Evolutionary conservation across 805 yeast species (phyloP), one percentile per base, ranked within the genome.

Genomic region (Torulaspora delbrueckii): DNA sequence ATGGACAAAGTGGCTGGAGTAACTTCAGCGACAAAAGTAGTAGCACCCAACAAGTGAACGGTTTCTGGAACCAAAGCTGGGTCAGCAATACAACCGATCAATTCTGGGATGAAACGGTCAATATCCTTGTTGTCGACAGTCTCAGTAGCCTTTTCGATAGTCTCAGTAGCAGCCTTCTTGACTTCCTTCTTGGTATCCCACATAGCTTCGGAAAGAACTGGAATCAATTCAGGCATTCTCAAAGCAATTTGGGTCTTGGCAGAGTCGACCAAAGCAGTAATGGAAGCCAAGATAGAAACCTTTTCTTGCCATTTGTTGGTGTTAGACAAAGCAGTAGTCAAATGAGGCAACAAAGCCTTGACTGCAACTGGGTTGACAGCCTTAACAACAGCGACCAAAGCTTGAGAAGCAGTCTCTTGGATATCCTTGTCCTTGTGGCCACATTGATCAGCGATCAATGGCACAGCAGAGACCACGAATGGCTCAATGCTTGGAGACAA

Each of bases 141-240:
- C 74, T 90, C 93, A 65, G 99, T 93, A 61, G 96, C 83, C 76
- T 88, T 87, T 73, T 90, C 79, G 81, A 93, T 89, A 73, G 98
- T 88, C 65, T 82, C 83, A 62, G 93, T 86, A 57, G 99, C 98
- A 70, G 95, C 96, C 61, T 78, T 80, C 84, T 93, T 93, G 70
- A 93, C 99, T 69, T 93, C 98, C 75, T 80, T 78, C 84, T 93
- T 93, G 75, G 99, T 93, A 76, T 93, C 99, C 99, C 99, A 93
- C 98, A 93, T 93, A 66, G 97, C 88, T 79, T 93, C 99, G 63
- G 99, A 93, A 66, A 93, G 78, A 59, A 84, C 93, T 73, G 99
- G 99, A 66, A 93, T 91, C 72, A 93, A 82, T 80, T 93, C 98
- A 67, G 98, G 96, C 98, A 93, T 93, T 82, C 99, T 89, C 67